Evolutionary conservation across 805 yeast genomes (phyloP).

Genomic region (Sugiyamaella qingdaonensis): DNA sequence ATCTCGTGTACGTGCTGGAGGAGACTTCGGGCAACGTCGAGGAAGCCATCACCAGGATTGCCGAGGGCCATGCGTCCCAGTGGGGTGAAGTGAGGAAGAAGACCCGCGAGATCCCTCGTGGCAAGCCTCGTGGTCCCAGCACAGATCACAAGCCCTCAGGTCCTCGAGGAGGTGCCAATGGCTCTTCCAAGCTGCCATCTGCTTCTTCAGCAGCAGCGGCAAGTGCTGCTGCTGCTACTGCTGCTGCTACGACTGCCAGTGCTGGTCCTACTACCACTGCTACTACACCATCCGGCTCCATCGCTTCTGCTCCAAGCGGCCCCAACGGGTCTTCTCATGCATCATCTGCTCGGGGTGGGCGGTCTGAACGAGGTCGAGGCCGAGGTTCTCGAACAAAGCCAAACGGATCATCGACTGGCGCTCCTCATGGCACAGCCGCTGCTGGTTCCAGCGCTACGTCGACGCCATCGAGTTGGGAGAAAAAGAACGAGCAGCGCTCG

Average conservation of each 20-base stretch:
- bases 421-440: conserved; percentile 18
- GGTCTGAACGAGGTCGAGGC: conserved; percentile 21
- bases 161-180: conserved; percentile 1
- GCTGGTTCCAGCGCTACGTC: not conserved
- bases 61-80: conserved; percentile 82
- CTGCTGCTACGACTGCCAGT: conserved; percentile 23
- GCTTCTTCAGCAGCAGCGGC: not conserved
- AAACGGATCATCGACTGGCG: conserved; percentile 2
- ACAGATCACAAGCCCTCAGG: conserved; percentile 15
- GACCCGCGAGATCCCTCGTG: conserved; percentile 22
- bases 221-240: conserved; percentile 3
- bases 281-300: conserved; percentile 13
- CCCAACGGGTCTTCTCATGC: conserved; percentile 4
- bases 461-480: not conserved
- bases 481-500: conserved; percentile 13
- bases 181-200: conserved; percentile 5
- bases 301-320: too few species aligned
- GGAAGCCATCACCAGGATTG: conserved; percentile 77
- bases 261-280: conserved; percentile 18
- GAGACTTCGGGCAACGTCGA: conserved; percentile 74
- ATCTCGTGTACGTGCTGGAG: conserved; percentile 65
- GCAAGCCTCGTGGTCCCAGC: conserved; percentile 21
- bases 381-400: conserved; percentile 18
- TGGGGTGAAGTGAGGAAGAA: conserved; percentile 87
- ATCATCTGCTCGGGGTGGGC: conserved; percentile 22